These are phyloP conservation scores for Colletotrichum endophyticum DNA, from an alignment of 2,329 filamentous ascomycete genomes.

Conservation along the genomic window DNA sequence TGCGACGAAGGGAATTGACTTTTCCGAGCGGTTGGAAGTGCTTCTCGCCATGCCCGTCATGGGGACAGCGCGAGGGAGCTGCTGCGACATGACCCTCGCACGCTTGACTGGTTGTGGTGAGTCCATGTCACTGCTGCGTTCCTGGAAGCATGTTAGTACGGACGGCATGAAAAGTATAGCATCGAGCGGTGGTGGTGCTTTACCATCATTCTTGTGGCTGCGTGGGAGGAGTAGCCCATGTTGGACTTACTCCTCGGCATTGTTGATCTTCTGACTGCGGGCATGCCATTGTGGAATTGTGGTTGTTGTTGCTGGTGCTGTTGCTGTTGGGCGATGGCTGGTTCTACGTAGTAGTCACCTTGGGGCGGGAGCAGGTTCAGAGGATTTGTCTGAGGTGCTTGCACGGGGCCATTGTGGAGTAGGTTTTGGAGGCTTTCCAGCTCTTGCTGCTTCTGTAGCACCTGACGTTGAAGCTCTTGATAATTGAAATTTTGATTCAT, in stretches of 20 bases:
- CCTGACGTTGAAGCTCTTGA: constrained; percentile 19
- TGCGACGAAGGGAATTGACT: constrained; percentile 42
- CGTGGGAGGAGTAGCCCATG: constrained; percentile 12
- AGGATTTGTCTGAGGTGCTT: background rate
- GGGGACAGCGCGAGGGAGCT: constrained; percentile 22
- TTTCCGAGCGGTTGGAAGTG: constrained; percentile 45
- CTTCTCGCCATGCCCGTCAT: constrained; percentile 34
- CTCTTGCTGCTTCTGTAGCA: constrained; percentile 20
- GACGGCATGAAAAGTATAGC: background rate
- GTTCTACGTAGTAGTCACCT: constrained; percentile 15
- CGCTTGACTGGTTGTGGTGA: constrained; percentile 33
- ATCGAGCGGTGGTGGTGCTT: background rate
- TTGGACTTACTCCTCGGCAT: constrained; percentile 23
- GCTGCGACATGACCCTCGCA: constrained; percentile 38
- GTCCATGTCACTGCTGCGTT: constrained; percentile 25
- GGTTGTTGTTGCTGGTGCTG: background rate
- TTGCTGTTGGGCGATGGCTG: background rate
- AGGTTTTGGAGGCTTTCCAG: constrained; percentile 11
- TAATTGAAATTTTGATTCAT: constrained; percentile 16
- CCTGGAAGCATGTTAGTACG: constrained; percentile 23
- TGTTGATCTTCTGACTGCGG: background rate
- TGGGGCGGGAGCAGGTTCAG: background rate
- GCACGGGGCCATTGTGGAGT: background rate
- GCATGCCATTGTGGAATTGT: constrained; percentile 5
- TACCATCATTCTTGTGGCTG: constrained; percentile 17